Evolutionary conservation across 495 filamentous ascomycete genomes (phyloP), one percentile per base, ranked within the genome.

Genomic region (Sordaria brevicollis): DNA sequence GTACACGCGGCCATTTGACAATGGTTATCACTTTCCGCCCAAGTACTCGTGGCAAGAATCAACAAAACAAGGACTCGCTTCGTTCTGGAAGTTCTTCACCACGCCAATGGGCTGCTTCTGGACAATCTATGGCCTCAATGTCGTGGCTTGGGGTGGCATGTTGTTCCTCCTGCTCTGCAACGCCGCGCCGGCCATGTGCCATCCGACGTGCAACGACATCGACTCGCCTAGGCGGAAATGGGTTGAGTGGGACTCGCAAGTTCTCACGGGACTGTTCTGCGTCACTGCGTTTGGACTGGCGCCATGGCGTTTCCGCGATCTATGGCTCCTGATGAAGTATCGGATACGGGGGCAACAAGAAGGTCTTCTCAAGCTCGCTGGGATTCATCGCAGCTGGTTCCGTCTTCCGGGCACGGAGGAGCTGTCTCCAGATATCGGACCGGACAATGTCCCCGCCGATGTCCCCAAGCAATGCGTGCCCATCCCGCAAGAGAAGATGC

Each of bases 101-200:
- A 93, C 91, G 0, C 90, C 90, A 0, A 78, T 88, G 72, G 92
- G 92, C 11, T 91, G 93, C 77, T 81, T 92, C 71, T 83, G 93
- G 57, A 89, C 87, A 2, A 77, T 96, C 49, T 96, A 97, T 80
- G 89, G 89, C 21, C 86, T 95, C 38, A 92, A 91, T 67, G 85
- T 95, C 3, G 83, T 96, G 5, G 93, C 92, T 9, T 97, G 93
- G 93, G 93, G 93, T 67, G 91, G 89, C 38, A 96, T 97, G 93
- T 82, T 96, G 21, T 94, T 97, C 81, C 83, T 96, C 19, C 85
- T 97, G 9, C 84, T 96, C 68, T 88, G 86, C 79, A 89, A 91
- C 73, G 93, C 90, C 13, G 84, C 87, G 0, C 89, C 92, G 1
- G 88, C 88, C 71, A 94, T 95, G 93, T 95, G 92, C 81, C 83